A percentile compares a stretch with the other conserved stretches of the same genome.
These are phyloP conservation scores for Phytophthora rubi DNA, from an alignment of 352 stramenopile species.

Conservation along the genomic window DNA sequence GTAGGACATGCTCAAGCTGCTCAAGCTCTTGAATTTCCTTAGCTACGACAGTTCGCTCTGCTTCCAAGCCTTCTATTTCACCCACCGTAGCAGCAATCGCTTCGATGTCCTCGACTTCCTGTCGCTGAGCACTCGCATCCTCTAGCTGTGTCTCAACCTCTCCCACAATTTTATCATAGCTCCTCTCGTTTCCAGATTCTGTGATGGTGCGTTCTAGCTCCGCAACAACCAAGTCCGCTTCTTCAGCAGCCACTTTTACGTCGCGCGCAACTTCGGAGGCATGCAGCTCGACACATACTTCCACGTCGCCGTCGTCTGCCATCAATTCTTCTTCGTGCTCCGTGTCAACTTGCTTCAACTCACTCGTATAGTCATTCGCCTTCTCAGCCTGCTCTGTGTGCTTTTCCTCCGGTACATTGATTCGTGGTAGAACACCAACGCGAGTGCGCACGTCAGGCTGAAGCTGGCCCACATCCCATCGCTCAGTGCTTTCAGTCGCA, in stretches of 20 bases:
- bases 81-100: not conserved
- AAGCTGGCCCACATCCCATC: slow-evolving; percentile 1
- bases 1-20: slow-evolving; percentile 22
- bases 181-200: not conserved
- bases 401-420: slow-evolving; percentile 1
- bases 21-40: slow-evolving; percentile 34
- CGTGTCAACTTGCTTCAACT: not conserved
- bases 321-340: not conserved
- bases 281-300: slow-evolving; percentile 1
- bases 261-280: slow-evolving; percentile 10
- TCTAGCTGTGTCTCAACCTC: slow-evolving; percentile 1
- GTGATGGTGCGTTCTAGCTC: not conserved
- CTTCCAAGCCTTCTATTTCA: slow-evolving; percentile 16
- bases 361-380: not conserved
- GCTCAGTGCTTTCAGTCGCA: slow-evolving; percentile 10
- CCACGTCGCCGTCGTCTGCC: slow-evolving; percentile 1
- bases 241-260: slow-evolving; percentile 1
- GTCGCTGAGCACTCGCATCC: not conserved
- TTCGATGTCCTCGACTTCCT: not conserved
- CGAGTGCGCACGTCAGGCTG: slow-evolving; percentile 9
- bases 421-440: not conserved
- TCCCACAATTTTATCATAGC: slow-evolving; percentile 1
- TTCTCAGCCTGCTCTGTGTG: slow-evolving; percentile 2
- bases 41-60: slow-evolving; percentile 5
- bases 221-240: slow-evolving; percentile 6